Evolutionary conservation across 805 yeast genomes (phyloP).

Genomic region (Barnettozyma botsteinii): DNA sequence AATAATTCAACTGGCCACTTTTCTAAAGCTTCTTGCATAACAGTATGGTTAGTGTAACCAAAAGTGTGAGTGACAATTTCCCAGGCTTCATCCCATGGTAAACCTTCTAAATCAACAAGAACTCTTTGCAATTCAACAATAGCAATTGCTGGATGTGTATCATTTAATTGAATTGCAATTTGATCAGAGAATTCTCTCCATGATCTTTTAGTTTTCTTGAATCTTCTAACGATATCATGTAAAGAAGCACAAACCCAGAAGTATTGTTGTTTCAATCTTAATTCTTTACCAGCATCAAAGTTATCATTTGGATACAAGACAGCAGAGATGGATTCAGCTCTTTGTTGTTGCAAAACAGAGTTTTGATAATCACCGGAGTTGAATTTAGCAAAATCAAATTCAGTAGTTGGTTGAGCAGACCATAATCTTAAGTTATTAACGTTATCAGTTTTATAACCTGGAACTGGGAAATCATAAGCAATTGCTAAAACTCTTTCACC

Average conservation of each 20-base stretch:
- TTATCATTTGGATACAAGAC: slow-evolving; percentile 93
- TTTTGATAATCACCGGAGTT: slow-evolving; percentile 86
- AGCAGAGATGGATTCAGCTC: slow-evolving; percentile 88
- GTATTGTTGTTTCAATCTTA: slow-evolving; percentile 90
- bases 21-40: slow-evolving; percentile 90
- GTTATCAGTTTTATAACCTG: slow-evolving; percentile 77
- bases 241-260: slow-evolving; percentile 96
- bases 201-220: slow-evolving; percentile 67
- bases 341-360: slow-evolving; percentile 78
- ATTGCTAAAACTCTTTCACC: slow-evolving; percentile 87
- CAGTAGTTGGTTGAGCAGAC: slow-evolving; percentile 85
- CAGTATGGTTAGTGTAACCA: slow-evolving; percentile 94
- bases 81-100: slow-evolving; percentile 86
- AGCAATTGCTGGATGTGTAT: slow-evolving; percentile 92
- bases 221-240: slow-evolving; percentile 85
- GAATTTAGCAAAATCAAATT: slow-evolving; percentile 86
- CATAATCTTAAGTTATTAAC: slow-evolving; percentile 88
- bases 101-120: slow-evolving; percentile 74
- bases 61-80: slow-evolving; percentile 69
- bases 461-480: slow-evolving; percentile 89
- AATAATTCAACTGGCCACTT: slow-evolving; percentile 89
- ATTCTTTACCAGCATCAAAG: slow-evolving; percentile 84
- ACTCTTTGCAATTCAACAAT: slow-evolving; percentile 85
- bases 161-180: slow-evolving; percentile 89
- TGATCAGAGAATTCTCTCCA: slow-evolving; percentile 83